Evolutionary conservation across 306 rosid genomes (phyloP).

Genomic region (Vigna angularis): DNA sequence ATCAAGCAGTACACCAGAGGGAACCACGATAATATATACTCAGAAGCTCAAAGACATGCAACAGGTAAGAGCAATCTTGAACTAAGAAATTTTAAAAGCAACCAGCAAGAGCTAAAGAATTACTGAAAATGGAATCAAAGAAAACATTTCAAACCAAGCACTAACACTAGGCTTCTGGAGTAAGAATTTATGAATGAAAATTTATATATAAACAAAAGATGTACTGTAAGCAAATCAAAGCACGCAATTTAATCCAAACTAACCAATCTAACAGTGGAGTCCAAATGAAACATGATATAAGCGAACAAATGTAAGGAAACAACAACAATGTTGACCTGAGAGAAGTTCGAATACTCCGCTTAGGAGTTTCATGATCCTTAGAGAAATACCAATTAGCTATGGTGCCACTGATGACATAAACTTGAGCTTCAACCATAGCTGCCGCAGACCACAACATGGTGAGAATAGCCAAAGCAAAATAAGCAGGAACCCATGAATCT

Average conservation of each 20-base stretch:
- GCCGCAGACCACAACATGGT: constrained; percentile 91
- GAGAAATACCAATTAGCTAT: constrained; percentile 90
- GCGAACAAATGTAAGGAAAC: constrained; percentile 27
- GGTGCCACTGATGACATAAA: constrained; percentile 89
- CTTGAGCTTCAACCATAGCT: constrained; percentile 78
- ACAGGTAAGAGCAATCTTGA: not conserved
- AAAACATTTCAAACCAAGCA: constrained; percentile 34
- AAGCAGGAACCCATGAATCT: constrained; percentile 92
- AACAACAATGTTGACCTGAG: constrained; percentile 62
- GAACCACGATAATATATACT: constrained; percentile 26
- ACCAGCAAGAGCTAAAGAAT: constrained; percentile 8
- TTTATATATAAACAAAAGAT: not conserved
- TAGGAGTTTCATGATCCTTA: constrained; percentile 60
- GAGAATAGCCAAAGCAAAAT: constrained; percentile 82
- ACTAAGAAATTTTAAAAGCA: constrained; percentile 33
- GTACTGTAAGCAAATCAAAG: constrained; percentile 22
- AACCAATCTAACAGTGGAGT: not conserved
- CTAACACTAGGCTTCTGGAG: constrained; percentile 1
- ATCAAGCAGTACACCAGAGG: constrained; percentile 21
- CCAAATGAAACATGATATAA: not conserved
- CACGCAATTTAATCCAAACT: not conserved
- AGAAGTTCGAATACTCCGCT: constrained; percentile 68
- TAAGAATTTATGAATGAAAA: not conserved
- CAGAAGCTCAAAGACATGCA: constrained; percentile 32
- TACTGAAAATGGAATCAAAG: constrained; percentile 4